These are phyloP conservation scores for Discostella stelligera DNA, from an alignment of 352 stramenopile genomes.

Conservation along the genomic window DNA sequence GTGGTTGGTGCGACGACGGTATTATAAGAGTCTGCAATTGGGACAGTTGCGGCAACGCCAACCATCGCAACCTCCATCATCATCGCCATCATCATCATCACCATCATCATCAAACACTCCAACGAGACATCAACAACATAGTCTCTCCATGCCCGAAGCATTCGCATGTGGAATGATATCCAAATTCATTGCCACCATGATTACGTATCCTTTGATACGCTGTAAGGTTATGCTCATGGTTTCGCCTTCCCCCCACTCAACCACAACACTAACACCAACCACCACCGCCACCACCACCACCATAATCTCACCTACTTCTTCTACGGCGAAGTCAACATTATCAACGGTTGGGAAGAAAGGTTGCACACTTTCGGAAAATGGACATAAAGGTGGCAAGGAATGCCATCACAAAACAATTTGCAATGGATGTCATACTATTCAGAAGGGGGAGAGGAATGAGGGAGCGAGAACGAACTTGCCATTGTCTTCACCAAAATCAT, in stretches of 20 bases:
- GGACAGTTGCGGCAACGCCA: constrained; percentile 8
- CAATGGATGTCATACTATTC: background rate
- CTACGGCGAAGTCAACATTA: background rate
- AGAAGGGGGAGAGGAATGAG: background rate
- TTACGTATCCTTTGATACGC: constrained; percentile 79
- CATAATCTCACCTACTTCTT: background rate
- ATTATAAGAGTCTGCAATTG: background rate
- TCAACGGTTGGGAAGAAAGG: background rate
- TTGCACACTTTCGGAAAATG: background rate
- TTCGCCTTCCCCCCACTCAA: background rate
- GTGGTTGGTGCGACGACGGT: constrained; percentile 30
- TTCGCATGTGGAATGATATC: constrained; percentile 74
- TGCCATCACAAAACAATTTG: background rate
- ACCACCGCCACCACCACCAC: background rate
- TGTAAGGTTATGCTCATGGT: constrained; percentile 81
- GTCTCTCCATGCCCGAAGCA: constrained; percentile 62
- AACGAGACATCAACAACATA: background rate
- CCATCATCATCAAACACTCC: background rate
- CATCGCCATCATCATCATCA: background rate
- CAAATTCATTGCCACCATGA: constrained; percentile 77
- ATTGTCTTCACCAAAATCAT: background rate
- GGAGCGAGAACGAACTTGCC: background rate
- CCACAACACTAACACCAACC: constrained; percentile 11
- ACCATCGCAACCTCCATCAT: background rate
- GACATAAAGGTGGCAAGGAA: background rate